Conservation (phyloP, 495 filamentous ascomycete genomes). For the Penicillium fimorum region DNA sequence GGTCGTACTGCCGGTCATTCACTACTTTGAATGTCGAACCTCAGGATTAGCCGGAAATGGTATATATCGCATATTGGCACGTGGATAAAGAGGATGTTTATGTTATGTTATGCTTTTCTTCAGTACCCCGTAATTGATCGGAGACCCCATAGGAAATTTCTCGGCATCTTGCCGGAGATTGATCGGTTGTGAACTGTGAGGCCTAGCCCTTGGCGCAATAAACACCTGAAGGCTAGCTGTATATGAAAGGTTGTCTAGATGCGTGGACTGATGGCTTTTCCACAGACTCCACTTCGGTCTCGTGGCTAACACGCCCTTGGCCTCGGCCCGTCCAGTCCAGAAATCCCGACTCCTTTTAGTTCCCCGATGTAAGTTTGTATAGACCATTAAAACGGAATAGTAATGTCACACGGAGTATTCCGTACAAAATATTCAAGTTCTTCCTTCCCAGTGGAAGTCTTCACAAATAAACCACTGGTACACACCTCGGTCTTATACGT, state of each 20-base stretch:
- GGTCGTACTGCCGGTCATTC: neutral
- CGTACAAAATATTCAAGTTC: neutral
- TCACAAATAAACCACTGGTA: neutral
- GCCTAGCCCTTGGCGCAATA: neutral
- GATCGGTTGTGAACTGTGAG: neutral
- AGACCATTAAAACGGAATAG: neutral
- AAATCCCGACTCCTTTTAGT: neutral
- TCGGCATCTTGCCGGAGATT: constrained; percentile 5
- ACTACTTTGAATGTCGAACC: neutral
- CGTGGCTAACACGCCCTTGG: neutral
- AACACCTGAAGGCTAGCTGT: neutral
- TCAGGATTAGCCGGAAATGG: neutral
- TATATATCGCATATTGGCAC: neutral
- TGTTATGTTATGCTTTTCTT: neutral
- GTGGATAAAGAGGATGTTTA: neutral
- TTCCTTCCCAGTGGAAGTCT: neutral
- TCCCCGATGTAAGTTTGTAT: neutral
- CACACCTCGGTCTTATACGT: neutral
- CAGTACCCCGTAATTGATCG: neutral
- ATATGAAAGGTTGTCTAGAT: neutral
- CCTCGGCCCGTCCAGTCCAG: neutral
- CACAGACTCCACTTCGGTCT: neutral
- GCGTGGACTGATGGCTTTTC: neutral
- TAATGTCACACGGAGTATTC: neutral
- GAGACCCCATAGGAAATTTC: neutral